phyloP scores from a whole-genome alignment of 1,139 yeast species.

The Kodamaea alishanica region DNA sequence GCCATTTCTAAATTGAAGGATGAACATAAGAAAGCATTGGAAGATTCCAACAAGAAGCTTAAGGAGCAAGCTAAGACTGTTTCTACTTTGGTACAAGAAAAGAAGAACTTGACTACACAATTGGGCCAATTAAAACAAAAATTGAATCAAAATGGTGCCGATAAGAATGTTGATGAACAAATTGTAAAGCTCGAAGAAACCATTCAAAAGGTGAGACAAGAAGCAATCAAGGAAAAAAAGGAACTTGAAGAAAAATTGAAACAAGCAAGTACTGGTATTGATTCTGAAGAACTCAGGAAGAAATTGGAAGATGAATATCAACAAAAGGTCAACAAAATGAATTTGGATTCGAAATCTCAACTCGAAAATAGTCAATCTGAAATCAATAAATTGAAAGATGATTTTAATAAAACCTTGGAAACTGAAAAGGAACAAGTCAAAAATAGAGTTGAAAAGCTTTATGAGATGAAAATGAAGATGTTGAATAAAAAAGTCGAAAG shows the following conservation, averaged over 20 bases:
- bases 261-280: conserved; percentile 2
- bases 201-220: conserved; percentile 3
- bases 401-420: conserved; percentile 28
- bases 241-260: conserved; percentile 13
- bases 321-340: conserved; percentile 6
- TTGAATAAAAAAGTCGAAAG: conserved; percentile 42
- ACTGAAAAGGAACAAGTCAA: conserved; percentile 30
- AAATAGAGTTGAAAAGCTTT: conserved; percentile 37
- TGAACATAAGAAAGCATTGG: conserved; percentile 2
- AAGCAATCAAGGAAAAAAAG: conserved; percentile 5
- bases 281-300: conserved; percentile 17
- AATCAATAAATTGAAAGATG: conserved; percentile 20
- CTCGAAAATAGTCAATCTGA: conserved; percentile 4
- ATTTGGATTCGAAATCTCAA: conserved; percentile 4
- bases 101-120: conserved; percentile 10
- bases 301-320: conserved; percentile 20
- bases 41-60: conserved; percentile 7
- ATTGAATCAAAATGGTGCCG: conserved; percentile 2
- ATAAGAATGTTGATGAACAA: conserved; percentile 1
- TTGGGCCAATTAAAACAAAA: conserved; percentile 11
- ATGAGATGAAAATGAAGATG: conserved; percentile 41
- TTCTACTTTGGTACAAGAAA: conserved; percentile 12
- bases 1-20: conserved; percentile 7
- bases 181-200: conserved; percentile 1
- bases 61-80: neutral